Evolutionary conservation across 148 eudicot genomes (phyloP).

Genomic region (Heliosperma pusillum): DNA sequence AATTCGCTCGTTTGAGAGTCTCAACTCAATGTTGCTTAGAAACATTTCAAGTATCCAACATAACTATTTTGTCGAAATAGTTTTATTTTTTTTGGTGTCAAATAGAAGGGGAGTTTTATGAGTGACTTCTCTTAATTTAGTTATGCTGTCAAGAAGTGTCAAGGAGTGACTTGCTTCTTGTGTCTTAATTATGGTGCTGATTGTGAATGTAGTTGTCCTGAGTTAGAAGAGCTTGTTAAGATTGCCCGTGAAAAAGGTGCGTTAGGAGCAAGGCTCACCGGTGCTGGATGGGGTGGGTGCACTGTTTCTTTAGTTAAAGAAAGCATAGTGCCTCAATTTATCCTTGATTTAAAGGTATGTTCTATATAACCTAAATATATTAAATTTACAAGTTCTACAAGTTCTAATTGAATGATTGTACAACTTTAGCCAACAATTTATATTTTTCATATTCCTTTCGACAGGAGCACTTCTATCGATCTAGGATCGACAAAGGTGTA

Average conservation of each 20-base stretch:
- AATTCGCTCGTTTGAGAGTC: not conserved
- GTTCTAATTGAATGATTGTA: not conserved
- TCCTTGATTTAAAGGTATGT: conserved; percentile 79
- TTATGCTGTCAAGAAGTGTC: no score
- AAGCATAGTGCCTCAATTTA: conserved; percentile 74
- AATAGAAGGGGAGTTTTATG: no score
- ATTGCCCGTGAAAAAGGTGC: conserved; percentile 77
- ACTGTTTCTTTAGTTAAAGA: conserved; percentile 87
- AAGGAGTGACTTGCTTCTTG: not conserved
- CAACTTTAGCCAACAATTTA: not conserved
- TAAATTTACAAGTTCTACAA: not conserved
- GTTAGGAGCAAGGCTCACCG: conserved; percentile 89
- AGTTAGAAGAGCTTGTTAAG: conserved; percentile 85
- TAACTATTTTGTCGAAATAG: no score
- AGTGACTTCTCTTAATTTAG: no score
- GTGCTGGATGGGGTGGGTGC: conserved; percentile 99
- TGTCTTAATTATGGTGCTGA: not conserved
- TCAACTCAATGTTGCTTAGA: not conserved
- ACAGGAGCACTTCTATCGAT: conserved; percentile 76
- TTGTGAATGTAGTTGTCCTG: conserved; percentile 60
- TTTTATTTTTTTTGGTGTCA: no score
- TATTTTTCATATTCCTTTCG: not conserved
- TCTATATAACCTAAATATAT: not conserved
- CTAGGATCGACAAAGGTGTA: conserved; percentile 74
- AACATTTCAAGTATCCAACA: no score